These are phyloP conservation scores for Phytophthora idaei DNA, from an alignment of 352 stramenopile genomes.

Conservation along the genomic window DNA sequence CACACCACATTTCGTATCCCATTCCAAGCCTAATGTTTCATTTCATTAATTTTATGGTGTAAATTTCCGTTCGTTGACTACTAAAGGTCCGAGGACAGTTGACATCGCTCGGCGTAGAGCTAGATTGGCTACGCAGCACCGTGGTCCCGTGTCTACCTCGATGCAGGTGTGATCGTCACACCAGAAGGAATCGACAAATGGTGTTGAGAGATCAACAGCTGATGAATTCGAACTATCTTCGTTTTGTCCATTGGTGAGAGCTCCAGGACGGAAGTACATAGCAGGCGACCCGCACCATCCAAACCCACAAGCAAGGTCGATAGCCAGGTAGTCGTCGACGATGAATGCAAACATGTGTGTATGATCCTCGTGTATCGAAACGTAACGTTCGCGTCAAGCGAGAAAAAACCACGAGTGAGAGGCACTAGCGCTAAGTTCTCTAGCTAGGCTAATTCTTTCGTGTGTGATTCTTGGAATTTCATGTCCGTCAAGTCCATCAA, in stretches of 20 bases:
- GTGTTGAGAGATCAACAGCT: background rate
- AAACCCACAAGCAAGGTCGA: no score
- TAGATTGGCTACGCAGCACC: background rate
- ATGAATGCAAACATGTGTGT: no score
- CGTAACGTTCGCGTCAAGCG: no score
- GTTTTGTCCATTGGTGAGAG: background rate
- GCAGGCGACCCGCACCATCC: no score
- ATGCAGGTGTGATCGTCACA: background rate
- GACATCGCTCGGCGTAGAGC: background rate
- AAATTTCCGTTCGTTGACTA: background rate
- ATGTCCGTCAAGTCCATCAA: no score
- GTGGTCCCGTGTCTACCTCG: background rate
- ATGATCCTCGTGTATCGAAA: no score
- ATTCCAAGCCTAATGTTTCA: background rate
- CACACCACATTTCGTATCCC: background rate
- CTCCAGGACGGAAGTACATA: background rate
- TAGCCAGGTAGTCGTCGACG: no score
- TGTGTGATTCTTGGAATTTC: no score
- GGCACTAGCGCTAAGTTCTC: no score
- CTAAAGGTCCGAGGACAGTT: background rate
- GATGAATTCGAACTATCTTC: background rate
- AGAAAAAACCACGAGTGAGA: no score
- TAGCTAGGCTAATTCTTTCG: no score
- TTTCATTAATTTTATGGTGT: background rate
- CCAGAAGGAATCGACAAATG: background rate